These are phyloP conservation scores for Talaromyces trachyspermus DNA, from an alignment of 495 filamentous ascomycete species.

Conservation along the genomic window DNA sequence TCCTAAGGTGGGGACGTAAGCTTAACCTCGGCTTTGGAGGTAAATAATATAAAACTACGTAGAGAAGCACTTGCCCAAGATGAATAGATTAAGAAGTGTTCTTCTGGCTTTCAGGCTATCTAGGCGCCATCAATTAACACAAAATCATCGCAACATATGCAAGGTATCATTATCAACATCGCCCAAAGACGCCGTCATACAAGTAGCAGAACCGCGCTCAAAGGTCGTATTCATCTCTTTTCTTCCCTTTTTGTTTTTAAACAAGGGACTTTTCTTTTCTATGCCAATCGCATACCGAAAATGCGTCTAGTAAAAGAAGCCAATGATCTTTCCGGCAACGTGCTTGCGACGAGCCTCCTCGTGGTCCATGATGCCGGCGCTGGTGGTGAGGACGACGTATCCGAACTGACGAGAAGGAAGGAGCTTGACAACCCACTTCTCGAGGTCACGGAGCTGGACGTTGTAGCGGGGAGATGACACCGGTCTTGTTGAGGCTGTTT, in stretches of 20 bases:
- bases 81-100: conserved; percentile 1
- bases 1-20: too few species aligned
- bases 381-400: conserved; percentile 97
- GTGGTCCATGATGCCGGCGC: conserved; percentile 99
- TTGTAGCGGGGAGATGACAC: conserved; percentile 98
- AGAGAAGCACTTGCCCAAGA: not conserved
- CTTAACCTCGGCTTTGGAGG: not conserved
- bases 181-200: conserved; percentile 9
- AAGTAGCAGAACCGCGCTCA: conserved; percentile 6
- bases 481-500: conserved; percentile 88
- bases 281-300: conserved; percentile 13
- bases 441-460: conserved; percentile 91
- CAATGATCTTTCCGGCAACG: conserved; percentile 91
- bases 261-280: conserved; percentile 26
- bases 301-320: conserved; percentile 83
- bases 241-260: conserved; percentile 10
- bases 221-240: not conserved
- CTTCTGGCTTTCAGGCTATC: conserved; percentile 7
- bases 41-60: not conserved
- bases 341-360: conserved; percentile 98
- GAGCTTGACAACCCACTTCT: conserved; percentile 99
- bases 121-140: conserved; percentile 5
- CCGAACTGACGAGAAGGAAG: conserved; percentile 99
- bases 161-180: conserved; percentile 10
- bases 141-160: conserved; percentile 3